Evolutionary conservation across 2,329 filamentous ascomycete species (phyloP).

Genomic region (Bipolaris sorokiniana): DNA sequence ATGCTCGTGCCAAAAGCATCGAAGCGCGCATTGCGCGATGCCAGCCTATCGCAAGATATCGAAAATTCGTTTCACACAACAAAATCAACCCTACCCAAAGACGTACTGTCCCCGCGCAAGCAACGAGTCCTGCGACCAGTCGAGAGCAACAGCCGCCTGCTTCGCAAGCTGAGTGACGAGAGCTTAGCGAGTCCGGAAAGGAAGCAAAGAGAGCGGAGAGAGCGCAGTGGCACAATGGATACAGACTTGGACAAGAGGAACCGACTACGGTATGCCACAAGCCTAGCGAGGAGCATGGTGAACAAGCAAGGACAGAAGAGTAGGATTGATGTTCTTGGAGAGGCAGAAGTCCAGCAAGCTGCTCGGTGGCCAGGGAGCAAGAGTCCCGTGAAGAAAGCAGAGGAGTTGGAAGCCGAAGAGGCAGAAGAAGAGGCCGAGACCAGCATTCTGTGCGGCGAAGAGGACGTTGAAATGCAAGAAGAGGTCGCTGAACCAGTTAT

Average conservation of each 20-base stretch:
- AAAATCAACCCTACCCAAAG: constrained; percentile 19
- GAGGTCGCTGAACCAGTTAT: constrained; percentile 5
- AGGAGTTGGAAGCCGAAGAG: constrained; percentile 18
- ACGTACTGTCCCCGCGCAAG: constrained; percentile 33
- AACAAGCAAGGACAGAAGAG: constrained; percentile 26
- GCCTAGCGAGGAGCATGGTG: constrained; percentile 36
- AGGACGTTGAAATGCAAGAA: constrained; percentile 20
- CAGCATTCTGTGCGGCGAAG: constrained; percentile 41
- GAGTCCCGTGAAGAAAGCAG: constrained; percentile 11
- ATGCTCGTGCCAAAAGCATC: constrained; percentile 37
- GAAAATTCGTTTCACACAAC: constrained; percentile 34
- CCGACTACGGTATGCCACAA: constrained; percentile 36
- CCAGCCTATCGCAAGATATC: constrained; percentile 28
- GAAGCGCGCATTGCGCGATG: constrained; percentile 33
- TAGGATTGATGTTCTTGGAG: constrained; percentile 24
- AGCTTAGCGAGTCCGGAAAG: constrained; percentile 40
- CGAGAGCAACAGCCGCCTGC: constrained; percentile 39
- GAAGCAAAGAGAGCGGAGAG: constrained; percentile 25
- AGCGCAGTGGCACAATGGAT: constrained; percentile 21
- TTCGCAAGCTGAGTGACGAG: constrained; percentile 38
- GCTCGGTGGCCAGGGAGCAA: constrained; percentile 3
- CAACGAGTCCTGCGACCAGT: constrained; percentile 44
- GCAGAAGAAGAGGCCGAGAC: constrained; percentile 33
- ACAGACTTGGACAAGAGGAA: constrained; percentile 24
- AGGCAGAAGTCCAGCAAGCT: constrained; percentile 24